A percentile compares a stretch with the other conserved stretches of the same genome.
These are phyloP conservation scores for Venturia oleaginea DNA, from an alignment of 2,329 filamentous ascomycete genomes.

Conservation along the genomic window DNA sequence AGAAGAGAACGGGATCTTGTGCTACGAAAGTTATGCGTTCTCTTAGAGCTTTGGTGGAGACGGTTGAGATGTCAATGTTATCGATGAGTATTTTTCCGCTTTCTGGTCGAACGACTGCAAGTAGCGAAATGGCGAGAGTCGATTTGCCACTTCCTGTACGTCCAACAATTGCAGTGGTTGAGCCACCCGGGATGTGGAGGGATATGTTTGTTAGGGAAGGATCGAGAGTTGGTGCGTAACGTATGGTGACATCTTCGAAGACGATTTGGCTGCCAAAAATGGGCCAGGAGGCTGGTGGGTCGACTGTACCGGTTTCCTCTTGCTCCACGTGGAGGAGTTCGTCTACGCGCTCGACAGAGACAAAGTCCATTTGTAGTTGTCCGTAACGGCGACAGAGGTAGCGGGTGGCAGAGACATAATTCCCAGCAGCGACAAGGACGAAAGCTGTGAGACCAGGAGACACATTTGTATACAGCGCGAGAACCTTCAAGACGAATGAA, in stretches of 20 bases:
- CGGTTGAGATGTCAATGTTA: constrained; percentile 49
- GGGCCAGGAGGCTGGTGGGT: constrained; percentile 71
- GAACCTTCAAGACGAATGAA: constrained; percentile 62
- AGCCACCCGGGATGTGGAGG: constrained; percentile 67
- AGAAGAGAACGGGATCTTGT: constrained; percentile 58
- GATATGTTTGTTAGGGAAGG: constrained; percentile 60
- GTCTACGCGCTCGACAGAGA: constrained; percentile 78
- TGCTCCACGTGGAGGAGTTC: constrained; percentile 72
- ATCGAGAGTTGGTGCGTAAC: constrained; percentile 69
- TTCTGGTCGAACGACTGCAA: constrained; percentile 41
- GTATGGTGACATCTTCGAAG: constrained; percentile 69
- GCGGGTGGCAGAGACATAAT: constrained; percentile 60
- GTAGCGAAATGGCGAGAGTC: constrained; percentile 56
- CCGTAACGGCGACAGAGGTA: constrained; percentile 71
- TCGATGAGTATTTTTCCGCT: constrained; percentile 51
- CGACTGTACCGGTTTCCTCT: constrained; percentile 57
- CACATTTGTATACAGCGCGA: constrained; percentile 67
- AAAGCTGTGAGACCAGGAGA: constrained; percentile 76
- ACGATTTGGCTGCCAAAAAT: constrained; percentile 59
- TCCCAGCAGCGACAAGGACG: constrained; percentile 62
- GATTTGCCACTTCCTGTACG: constrained; percentile 71
- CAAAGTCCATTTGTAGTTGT: constrained; percentile 82
- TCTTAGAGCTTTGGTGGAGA: constrained; percentile 51
- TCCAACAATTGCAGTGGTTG: constrained; percentile 70
- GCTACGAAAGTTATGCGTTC: constrained; percentile 57